Evolutionary conservation across 768 basidiomycete genomes (phyloP), one percentile per base, ranked within the genome.

Genomic region (Lactarius sp.): DNA sequence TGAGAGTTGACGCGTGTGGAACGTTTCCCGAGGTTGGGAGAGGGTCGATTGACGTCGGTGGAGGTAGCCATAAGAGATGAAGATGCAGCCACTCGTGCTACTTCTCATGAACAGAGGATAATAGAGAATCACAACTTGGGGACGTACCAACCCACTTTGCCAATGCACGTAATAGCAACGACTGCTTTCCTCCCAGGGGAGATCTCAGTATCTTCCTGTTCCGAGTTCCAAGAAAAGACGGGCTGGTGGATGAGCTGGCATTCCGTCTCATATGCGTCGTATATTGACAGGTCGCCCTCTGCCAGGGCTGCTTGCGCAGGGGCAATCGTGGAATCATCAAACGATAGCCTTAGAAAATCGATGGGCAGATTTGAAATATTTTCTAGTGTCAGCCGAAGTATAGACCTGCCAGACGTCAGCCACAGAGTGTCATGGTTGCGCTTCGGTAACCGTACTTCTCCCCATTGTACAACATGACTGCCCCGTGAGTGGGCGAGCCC

Each of bases 391-490:
- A 98, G 79, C 3, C 90, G 86, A 52, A 98, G 85, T 6, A 78
- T 83, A 2, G 92, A 90, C 71, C 96, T 98, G 68, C 2, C 53
- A 59, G 56, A 49, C 1, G 36, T 60, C 70, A 66, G 62, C 59
- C 65, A 56, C 60, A 54, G 44, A 31, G 4, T 10, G 47, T 22
- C 18, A 33, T 37, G 9, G 27, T 36, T 5, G 31, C 27, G 10
- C 13, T 12, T 37, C 37, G 14, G 33, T 4, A 18, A 22, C 37
- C 85, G 64, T 66, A 94, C 95, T 77, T 86, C 77, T 99, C 97
- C 39, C 97, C 97, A 53, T 96, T 85, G 71, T 96, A 98, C 56
- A 98, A 77, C 92, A 97, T 96, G 31, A 98, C 77, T 0, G 95
- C 93, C 1, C 93, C 94, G 69, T 97, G 94, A 1, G 90, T 95